These are phyloP conservation scores for Graphium sp. DNA, from an alignment of 2,329 filamentous ascomycete genomes.

Conservation along the genomic window DNA sequence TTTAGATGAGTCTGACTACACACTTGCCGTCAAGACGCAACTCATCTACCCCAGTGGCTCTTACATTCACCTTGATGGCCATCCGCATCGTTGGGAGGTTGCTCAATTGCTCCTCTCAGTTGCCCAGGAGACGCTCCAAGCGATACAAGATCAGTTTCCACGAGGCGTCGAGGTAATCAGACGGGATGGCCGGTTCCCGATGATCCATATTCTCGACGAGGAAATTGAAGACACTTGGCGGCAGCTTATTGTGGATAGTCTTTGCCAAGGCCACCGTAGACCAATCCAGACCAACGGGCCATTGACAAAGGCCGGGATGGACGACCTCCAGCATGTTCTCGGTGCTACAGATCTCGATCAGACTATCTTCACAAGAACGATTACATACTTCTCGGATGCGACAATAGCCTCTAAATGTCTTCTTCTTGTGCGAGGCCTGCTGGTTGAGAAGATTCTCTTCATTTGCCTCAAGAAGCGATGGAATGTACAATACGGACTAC, in stretches of 20 bases:
- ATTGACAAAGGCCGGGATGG: no score
- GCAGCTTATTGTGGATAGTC: slow-evolving; percentile 22
- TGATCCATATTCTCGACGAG: slow-evolving; percentile 34
- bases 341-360: neutral
- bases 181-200: slow-evolving; percentile 14
- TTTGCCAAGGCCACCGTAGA: slow-evolving; percentile 8
- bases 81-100: slow-evolving; percentile 32
- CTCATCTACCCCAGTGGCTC: slow-evolving; percentile 38
- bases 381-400: neutral
- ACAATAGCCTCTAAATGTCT: slow-evolving; percentile 11
- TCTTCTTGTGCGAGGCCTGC: slow-evolving; percentile 43
- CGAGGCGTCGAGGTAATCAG: slow-evolving; percentile 20
- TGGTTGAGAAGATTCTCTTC: slow-evolving; percentile 41
- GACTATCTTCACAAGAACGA: no score
- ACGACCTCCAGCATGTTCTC: neutral
- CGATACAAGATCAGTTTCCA: slow-evolving; percentile 19
- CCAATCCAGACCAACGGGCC: no score
- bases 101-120: slow-evolving; percentile 21
- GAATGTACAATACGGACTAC: slow-evolving; percentile 49
- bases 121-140: slow-evolving; percentile 17
- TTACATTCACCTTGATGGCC: slow-evolving; percentile 29
- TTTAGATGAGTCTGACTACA: slow-evolving; percentile 46
- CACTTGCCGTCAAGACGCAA: slow-evolving; percentile 33
- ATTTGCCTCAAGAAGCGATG: slow-evolving; percentile 45
- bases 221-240: slow-evolving; percentile 27